A percentile compares a stretch with the other conserved stretches of the same genome.
Evolutionary conservation across 805 yeast genomes (phyloP).

Genomic region (Metschnikowia lochheadii): DNA sequence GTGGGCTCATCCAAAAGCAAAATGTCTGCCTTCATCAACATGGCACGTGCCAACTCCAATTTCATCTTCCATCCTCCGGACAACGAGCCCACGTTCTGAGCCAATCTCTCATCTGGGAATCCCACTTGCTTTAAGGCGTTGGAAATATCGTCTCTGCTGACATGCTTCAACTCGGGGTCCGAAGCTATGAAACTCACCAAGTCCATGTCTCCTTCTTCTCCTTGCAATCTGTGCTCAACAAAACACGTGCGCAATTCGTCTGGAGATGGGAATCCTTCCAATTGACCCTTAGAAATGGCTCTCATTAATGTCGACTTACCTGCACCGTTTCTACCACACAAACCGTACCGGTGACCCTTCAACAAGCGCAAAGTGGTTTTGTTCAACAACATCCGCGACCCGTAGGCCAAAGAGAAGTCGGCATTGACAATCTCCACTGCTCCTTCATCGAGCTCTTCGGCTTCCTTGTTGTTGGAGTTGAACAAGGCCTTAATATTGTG

Average conservation of each 20-base stretch:
- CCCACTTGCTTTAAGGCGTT: conserved; percentile 81
- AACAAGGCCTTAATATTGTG: conserved; percentile 49
- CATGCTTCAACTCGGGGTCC: conserved; percentile 72
- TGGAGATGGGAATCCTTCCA: conserved; percentile 95
- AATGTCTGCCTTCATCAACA: conserved; percentile 96
- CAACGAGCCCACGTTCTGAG: conserved; percentile 86
- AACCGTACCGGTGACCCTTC: conserved; percentile 96
- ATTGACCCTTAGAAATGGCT: conserved; percentile 92
- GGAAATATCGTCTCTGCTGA: conserved; percentile 67
- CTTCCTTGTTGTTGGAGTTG: conserved; percentile 41
- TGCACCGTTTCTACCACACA: conserved; percentile 98
- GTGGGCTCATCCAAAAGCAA: conserved; percentile 96
- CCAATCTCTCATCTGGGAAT: conserved; percentile 83
- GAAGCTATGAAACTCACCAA: conserved; percentile 82
- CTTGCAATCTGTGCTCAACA: conserved; percentile 95
- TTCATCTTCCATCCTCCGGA: conserved; percentile 99
- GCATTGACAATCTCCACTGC: conserved; percentile 92
- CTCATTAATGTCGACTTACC: conserved; percentile 98
- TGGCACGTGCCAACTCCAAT: conserved; percentile 96
- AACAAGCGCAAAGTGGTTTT: conserved; percentile 83
- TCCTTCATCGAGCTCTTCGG: conserved; percentile 63
- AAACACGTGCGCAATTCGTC: conserved; percentile 86
- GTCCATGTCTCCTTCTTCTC: conserved; percentile 88
- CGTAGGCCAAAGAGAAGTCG: conserved; percentile 93
- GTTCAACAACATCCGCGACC: conserved; percentile 93